phyloP scores from a whole-genome alignment of 2,329 filamentous ascomycete species.

The Trichoderma sp. region DNA sequence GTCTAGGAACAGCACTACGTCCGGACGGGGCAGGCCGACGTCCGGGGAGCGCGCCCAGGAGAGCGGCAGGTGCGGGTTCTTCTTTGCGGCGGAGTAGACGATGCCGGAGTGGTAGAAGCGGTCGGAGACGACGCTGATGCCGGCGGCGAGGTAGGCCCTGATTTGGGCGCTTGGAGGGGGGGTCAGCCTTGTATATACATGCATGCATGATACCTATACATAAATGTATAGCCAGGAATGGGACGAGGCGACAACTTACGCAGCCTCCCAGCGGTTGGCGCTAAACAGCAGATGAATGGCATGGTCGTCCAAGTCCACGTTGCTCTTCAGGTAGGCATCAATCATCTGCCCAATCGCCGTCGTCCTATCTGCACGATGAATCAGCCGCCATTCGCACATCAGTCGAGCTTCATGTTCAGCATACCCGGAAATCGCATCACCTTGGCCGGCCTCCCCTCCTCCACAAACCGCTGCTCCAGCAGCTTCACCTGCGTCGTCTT shows the following conservation, averaged over 20 bases:
- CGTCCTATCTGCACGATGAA: slow-evolving; percentile 65
- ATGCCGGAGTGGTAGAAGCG: slow-evolving; percentile 95
- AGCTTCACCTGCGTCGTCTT: slow-evolving; percentile 88
- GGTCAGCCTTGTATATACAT: not conserved
- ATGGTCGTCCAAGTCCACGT: slow-evolving; percentile 79
- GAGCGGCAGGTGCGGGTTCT: slow-evolving; percentile 69
- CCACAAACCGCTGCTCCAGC: slow-evolving; percentile 60
- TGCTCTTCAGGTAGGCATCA: slow-evolving; percentile 75
- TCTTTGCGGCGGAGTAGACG: slow-evolving; percentile 89
- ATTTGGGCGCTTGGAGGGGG: slow-evolving; percentile 53
- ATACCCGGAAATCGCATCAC: slow-evolving; percentile 62
- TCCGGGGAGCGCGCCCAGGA: slow-evolving; percentile 85
- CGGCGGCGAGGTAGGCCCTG: slow-evolving; percentile 58
- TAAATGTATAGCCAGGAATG: too few species aligned
- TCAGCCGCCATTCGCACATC: not conserved
- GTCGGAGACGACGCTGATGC: slow-evolving; percentile 81
- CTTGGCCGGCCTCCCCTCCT: slow-evolving; percentile 54
- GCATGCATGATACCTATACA: too few species aligned
- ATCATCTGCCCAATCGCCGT: slow-evolving; percentile 89
- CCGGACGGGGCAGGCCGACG: slow-evolving; percentile 82
- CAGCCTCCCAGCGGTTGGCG: slow-evolving; percentile 85
- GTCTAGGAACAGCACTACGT: slow-evolving; percentile 86
- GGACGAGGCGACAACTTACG: slow-evolving; percentile 44
- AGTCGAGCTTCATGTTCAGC: slow-evolving; percentile 34
- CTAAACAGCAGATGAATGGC: slow-evolving; percentile 89